A percentile compares a stretch with the other conserved stretches of the same genome.
Conservation (phyloP, 192 early-diverging fungal species). For the Mortierella antarctica region DNA sequence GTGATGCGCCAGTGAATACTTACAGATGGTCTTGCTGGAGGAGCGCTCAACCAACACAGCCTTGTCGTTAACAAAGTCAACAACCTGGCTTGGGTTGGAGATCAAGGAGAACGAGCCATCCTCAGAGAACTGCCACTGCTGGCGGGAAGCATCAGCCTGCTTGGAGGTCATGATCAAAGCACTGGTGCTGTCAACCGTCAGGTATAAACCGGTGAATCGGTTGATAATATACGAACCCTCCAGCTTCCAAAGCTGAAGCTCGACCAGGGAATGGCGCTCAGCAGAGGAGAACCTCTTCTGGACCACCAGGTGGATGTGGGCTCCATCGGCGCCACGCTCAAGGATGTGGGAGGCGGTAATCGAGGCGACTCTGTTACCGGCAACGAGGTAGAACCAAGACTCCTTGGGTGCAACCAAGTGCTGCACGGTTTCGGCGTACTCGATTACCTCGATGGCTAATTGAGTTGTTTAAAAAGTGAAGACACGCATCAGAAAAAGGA, state of each 20-base stretch:
- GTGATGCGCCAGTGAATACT: neutral
- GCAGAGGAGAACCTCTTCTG: slow-evolving; percentile 43
- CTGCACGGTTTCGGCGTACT: slow-evolving; percentile 44
- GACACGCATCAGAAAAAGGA: neutral
- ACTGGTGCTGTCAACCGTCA: slow-evolving; percentile 20
- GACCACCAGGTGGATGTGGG: slow-evolving; percentile 12
- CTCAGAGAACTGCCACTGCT: slow-evolving; percentile 52
- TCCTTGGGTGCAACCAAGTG: slow-evolving; percentile 26
- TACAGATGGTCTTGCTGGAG: slow-evolving; percentile 38
- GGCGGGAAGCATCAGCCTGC: slow-evolving; percentile 26
- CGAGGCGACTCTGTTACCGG: slow-evolving; percentile 37
- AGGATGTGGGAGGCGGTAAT: slow-evolving; percentile 21
- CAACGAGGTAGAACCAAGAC: slow-evolving; percentile 48
- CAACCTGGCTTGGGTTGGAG: slow-evolving; percentile 31
- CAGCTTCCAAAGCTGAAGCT: slow-evolving; percentile 52
- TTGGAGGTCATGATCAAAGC: slow-evolving; percentile 29
- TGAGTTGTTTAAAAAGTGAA: neutral
- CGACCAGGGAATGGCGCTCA: slow-evolving; percentile 35
- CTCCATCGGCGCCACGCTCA: slow-evolving; percentile 32
- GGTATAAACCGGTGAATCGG: slow-evolving; percentile 41
- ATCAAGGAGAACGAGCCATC: slow-evolving; percentile 33
- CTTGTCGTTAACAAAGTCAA: slow-evolving; percentile 50
- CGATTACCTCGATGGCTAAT: slow-evolving; percentile 19
- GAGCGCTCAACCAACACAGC: slow-evolving; percentile 49
- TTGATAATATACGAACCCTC: slow-evolving; percentile 43